phyloP scores from a whole-genome alignment of 345 rosid genomes.

The Brassica nigra region DNA sequence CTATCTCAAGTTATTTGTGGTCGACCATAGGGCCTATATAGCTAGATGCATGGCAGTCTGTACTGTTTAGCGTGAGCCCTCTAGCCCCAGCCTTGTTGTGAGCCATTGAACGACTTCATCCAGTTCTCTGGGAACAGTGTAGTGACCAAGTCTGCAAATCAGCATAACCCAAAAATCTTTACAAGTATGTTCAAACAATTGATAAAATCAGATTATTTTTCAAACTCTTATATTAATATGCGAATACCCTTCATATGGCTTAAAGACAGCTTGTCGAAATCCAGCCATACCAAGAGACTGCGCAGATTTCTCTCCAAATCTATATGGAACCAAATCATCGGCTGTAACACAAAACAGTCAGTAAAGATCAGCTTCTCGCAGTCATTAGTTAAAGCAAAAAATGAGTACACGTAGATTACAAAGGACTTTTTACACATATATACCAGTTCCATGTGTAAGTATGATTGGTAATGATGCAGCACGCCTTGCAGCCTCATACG shows the following conservation, averaged over 20 bases:
- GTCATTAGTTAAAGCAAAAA: not conserved
- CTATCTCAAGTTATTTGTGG: constrained; percentile 26
- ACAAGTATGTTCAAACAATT: constrained; percentile 18
- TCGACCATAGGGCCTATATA: constrained; percentile 20
- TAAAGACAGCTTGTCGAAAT: constrained; percentile 66
- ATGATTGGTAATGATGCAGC: constrained; percentile 68
- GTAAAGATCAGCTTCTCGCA: constrained; percentile 12
- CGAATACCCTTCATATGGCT: constrained; percentile 70
- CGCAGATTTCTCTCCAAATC: constrained; percentile 81
- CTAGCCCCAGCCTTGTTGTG: constrained; percentile 65
- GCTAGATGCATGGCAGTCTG: constrained; percentile 16
- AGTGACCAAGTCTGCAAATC: constrained; percentile 81
- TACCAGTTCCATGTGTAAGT: constrained; percentile 70
- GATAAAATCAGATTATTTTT: not conserved
- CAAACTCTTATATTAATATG: not conserved
- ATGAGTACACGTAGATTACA: not conserved
- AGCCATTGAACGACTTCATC: constrained; percentile 82
- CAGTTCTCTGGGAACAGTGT: constrained; percentile 85
- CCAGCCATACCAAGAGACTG: constrained; percentile 61
- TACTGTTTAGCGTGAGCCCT: constrained; percentile 53
- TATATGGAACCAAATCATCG: constrained; percentile 78
- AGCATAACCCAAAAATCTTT: constrained; percentile 2
- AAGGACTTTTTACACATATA: constrained; percentile 6
- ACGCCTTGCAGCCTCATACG: constrained; percentile 64
- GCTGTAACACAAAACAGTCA: constrained; percentile 44